phyloP scores from a whole-genome alignment of 768 basidiomycete genomes.

The Suillus cothurnatus region DNA sequence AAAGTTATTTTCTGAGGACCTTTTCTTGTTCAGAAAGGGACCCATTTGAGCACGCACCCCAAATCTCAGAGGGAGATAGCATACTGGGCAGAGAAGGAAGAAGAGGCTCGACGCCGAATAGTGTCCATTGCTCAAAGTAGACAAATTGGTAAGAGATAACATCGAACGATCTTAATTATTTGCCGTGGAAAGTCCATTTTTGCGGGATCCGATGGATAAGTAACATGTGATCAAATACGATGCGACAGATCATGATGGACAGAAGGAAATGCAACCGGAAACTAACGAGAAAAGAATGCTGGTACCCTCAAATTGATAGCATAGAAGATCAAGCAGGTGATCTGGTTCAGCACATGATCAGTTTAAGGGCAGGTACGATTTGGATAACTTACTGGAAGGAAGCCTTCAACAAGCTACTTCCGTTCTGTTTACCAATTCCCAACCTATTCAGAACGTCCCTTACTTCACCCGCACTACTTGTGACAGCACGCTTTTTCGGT shows the following conservation, averaged over 20 bases:
- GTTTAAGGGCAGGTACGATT: constrained; percentile 6
- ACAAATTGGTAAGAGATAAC: constrained; percentile 21
- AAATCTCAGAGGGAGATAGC: constrained; percentile 85
- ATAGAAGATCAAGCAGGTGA: constrained; percentile 8
- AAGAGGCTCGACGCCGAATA: constrained; percentile 69
- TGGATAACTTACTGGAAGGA: constrained; percentile 53
- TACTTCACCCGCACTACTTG: constrained; percentile 68
- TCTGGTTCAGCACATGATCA: constrained; percentile 2
- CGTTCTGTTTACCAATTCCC: constrained; percentile 76
- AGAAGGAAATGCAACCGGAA: constrained; percentile 2
- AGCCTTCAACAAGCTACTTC: constrained; percentile 63
- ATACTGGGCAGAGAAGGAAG: constrained; percentile 86
- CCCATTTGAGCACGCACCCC: constrained; percentile 73
- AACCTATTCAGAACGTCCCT: constrained; percentile 79
- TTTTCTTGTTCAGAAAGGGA: constrained; percentile 51
- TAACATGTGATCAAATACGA: constrained; percentile 17
- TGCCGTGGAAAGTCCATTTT: constrained; percentile 18
- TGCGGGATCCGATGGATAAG: constrained; percentile 23
- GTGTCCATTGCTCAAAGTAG: constrained; percentile 40
- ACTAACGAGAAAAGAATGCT: constrained; percentile 11
- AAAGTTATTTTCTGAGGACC: constrained; percentile 2
- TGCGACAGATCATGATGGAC: constrained; percentile 16
- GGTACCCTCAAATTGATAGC: not conserved
- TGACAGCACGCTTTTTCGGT: constrained; percentile 51
- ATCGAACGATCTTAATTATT: constrained; percentile 14